Percentiles rank a stretch among this genome's conserved stretches.
phyloP scores from a whole-genome alignment of 2,329 filamentous ascomycete species.

The Madurella fahalii region DNA sequence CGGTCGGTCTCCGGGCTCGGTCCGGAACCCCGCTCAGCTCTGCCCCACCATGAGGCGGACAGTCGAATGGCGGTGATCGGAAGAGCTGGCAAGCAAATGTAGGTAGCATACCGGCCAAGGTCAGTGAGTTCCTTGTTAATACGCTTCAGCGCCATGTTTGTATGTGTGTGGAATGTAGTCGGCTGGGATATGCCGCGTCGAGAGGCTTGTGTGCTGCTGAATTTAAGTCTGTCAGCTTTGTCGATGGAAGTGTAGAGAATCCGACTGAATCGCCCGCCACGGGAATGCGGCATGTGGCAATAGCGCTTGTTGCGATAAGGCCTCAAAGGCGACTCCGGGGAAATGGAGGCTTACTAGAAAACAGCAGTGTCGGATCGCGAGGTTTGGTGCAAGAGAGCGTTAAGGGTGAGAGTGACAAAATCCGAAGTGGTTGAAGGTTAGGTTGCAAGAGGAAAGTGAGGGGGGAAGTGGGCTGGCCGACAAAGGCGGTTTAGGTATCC shows the following conservation, averaged over 20 bases:
- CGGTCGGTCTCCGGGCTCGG: slow-evolving; percentile 3
- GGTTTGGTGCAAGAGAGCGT: slow-evolving; percentile 8
- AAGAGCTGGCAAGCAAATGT: slow-evolving; percentile 8
- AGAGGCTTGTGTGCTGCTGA: slow-evolving; percentile 19
- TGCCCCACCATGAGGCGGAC: slow-evolving; percentile 22
- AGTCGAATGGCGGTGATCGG: slow-evolving; percentile 23
- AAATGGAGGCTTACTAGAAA: slow-evolving; percentile 19
- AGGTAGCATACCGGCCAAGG: slow-evolving; percentile 70
- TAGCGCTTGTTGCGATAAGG: not conserved
- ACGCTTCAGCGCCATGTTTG: slow-evolving; percentile 79
- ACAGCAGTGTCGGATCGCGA: slow-evolving; percentile 4
- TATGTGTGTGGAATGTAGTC: slow-evolving; percentile 24
- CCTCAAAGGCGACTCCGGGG: not conserved
- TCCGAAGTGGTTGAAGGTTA: slow-evolving; percentile 20
- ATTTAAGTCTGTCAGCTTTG: slow-evolving; percentile 27
- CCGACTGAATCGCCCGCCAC: slow-evolving; percentile 45
- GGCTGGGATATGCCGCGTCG: slow-evolving; percentile 18
- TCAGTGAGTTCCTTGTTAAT: slow-evolving; percentile 94
- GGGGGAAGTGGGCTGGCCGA: slow-evolving; percentile 21
- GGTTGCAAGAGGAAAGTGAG: slow-evolving; percentile 26
- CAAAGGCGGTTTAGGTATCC: slow-evolving; percentile 23
- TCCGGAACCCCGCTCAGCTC: slow-evolving; percentile 19
- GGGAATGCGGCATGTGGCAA: slow-evolving; percentile 6
- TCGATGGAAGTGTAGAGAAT: slow-evolving; percentile 28
- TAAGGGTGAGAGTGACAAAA: slow-evolving; percentile 17